Evolutionary conservation across 2,329 filamentous ascomycete species (phyloP).

Genomic region (Phyllosticta citriasiana): DNA sequence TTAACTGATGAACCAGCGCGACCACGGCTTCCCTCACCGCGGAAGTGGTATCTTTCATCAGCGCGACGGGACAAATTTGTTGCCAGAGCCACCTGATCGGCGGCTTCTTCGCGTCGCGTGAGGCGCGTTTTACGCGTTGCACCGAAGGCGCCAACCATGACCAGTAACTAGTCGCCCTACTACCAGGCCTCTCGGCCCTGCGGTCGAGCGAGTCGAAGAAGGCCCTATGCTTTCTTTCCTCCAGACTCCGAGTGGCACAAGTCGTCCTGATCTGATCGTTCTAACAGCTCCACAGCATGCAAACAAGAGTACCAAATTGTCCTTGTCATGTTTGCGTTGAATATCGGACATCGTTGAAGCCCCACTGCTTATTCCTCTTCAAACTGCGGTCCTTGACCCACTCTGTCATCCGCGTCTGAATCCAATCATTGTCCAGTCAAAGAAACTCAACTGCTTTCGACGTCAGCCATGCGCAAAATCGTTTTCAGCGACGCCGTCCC

Average conservation of each 20-base stretch:
- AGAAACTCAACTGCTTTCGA: neutral
- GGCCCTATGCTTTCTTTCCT: no score
- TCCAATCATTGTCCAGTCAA: neutral
- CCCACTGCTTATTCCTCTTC: neutral
- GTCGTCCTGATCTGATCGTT: no score
- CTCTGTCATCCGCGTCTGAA: neutral
- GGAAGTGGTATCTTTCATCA: no score
- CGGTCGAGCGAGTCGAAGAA: no score
- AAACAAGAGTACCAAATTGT: no score
- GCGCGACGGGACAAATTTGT: no score
- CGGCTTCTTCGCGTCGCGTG: neutral
- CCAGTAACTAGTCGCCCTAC: neutral
- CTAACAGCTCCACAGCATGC: no score
- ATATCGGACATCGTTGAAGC: neutral
- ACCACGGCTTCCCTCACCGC: neutral
- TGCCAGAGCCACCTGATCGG: neutral
- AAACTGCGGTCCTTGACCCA: neutral
- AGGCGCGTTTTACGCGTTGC: neutral
- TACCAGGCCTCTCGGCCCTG: neutral
- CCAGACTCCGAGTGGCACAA: no score
- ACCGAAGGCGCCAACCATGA: no score
- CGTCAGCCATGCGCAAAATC: neutral
- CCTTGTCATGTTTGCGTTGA: neutral
- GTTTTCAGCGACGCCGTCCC: neutral
- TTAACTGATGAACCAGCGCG: neutral